Evolutionary conservation across 192 early-diverging fungal species (phyloP).

Genomic region (Linderina pennispora): DNA sequence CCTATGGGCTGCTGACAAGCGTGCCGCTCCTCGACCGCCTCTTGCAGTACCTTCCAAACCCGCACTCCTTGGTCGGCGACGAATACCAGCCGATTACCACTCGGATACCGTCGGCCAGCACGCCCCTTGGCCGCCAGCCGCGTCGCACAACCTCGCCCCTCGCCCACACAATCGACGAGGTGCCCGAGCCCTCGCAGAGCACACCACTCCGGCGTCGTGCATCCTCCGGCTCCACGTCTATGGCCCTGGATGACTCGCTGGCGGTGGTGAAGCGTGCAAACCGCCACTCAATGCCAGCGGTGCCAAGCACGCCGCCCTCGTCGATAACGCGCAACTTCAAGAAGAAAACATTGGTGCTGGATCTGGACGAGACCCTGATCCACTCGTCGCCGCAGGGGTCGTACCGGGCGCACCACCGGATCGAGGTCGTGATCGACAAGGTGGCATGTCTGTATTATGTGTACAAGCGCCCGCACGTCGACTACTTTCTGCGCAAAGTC

Average conservation of each 20-base stretch:
- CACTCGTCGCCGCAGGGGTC: constrained; percentile 55
- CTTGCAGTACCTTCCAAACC: constrained; percentile 36
- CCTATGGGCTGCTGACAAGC: constrained; percentile 28
- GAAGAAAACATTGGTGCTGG: constrained; percentile 54
- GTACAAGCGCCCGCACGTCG: constrained; percentile 55
- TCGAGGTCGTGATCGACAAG: constrained; percentile 60
- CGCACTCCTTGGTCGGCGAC: constrained; percentile 39
- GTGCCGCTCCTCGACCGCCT: constrained; percentile 28
- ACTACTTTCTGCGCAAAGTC: constrained; percentile 55
- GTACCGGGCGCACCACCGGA: constrained; percentile 54
- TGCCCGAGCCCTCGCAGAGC: neutral
- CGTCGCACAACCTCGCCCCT: too few species aligned
- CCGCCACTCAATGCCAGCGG: constrained; percentile 2
- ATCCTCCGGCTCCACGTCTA: constrained; percentile 10
- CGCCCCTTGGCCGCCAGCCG: neutral
- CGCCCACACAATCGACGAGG: neutral
- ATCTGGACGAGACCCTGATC: constrained; percentile 65
- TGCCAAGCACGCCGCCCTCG: constrained; percentile 6
- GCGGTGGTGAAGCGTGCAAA: neutral
- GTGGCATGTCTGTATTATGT: constrained; percentile 57
- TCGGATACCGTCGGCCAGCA: constrained; percentile 3
- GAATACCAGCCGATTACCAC: constrained; percentile 43
- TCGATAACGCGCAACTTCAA: constrained; percentile 11
- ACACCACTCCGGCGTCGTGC: constrained; percentile 11
- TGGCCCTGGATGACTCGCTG: neutral